Percentiles rank a stretch among this genome's conserved stretches.
These are phyloP conservation scores for Kalaharituber pfeilii DNA, from an alignment of 2,329 filamentous ascomycete species.

Conservation along the genomic window DNA sequence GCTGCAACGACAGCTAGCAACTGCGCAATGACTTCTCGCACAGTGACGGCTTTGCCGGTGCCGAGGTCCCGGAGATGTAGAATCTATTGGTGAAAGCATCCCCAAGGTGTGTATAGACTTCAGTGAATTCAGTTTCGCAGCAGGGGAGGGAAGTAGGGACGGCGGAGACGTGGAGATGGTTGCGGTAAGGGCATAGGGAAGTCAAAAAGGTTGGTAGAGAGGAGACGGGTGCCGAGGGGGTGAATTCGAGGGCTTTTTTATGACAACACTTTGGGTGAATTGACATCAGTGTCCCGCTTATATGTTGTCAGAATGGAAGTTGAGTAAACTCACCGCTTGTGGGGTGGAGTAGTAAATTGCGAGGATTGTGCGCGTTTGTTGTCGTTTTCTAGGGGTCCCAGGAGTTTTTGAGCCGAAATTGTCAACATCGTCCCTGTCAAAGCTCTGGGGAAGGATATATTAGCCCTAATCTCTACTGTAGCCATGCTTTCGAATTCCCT, in stretches of 20 bases:
- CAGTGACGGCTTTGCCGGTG: conserved; percentile 93
- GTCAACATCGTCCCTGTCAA: conserved; percentile 26
- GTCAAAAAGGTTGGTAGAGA: conserved; percentile 55
- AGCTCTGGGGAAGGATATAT: neutral
- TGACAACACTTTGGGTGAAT: conserved; percentile 38
- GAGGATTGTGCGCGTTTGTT: conserved; percentile 25
- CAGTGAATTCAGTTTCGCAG: conserved; percentile 75
- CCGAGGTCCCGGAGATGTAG: conserved; percentile 96
- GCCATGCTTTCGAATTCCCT: too few relatives aligned
- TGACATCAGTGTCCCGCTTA: too few relatives aligned
- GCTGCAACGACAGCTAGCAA: conserved; percentile 72
- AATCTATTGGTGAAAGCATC: conserved; percentile 93
- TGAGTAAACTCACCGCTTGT: conserved; percentile 36
- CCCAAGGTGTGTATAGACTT: conserved; percentile 85
- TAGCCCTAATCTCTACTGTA: neutral
- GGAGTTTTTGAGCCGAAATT: conserved; percentile 22
- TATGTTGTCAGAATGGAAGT: conserved; percentile 19
- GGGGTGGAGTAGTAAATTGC: conserved; percentile 44
- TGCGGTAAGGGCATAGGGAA: conserved; percentile 92
- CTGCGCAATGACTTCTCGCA: conserved; percentile 80
- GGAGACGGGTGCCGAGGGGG: conserved; percentile 74
- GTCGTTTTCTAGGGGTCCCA: conserved; percentile 30
- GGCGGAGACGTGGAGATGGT: conserved; percentile 78
- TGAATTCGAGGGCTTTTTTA: conserved; percentile 92
- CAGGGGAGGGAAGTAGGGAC: conserved; percentile 81